Base-by-base conservation (phyloP, 768 basidiomycete genomes). In the Hysterangium stoloniferum region DNA sequence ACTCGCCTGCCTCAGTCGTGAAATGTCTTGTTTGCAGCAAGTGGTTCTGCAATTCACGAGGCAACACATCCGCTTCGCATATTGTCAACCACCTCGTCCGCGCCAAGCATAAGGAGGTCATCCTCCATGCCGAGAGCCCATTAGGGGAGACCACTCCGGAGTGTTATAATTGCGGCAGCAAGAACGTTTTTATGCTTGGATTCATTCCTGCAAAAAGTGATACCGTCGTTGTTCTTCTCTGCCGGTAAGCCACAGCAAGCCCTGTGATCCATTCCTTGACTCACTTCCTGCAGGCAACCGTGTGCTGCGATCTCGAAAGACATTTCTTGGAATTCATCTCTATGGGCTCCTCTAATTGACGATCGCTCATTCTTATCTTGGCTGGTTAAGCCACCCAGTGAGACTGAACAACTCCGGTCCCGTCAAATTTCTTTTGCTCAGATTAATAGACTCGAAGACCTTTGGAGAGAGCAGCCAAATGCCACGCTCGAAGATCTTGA, bases 171-270 rank as follows among this genome's bases (percentile, higher is more conserved):
- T 99, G 96, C 62, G 96, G 96, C 13, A 94, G 89, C 72, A 97
- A 96, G 70, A 99, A 99, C 62, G 96, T 98, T 11, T 99, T 99
- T 63, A 93, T 97, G 88, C 79, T 99, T 15, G 96, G 96, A 3
- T 99, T 99, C 61, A 99, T 99, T 60, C 96, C 96, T 2, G 96
- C 96, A 17, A 99, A 99, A 71, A 91, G 89, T 62, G 96, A 99
- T 62, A 98, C 96, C 4, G 96, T 99, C 33, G 96, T 99, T 31
- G 95, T 99, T 29, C 74, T 99, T 15, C 76, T 99, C 15, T 99
- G 94, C 64, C 86, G 95, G 93, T 94, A 61, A 55, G 86, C 73
- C 17, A 17, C 12, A 45, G 7, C 36, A 25, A n/a, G 19, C 43
- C 1, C 34, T 22, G 29, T 43, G 19, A 22, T 13, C 48, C 48